Evolutionary conservation across 257 asterid species (phyloP), one percentile per base, ranked within the genome.

Genomic region (Fraxinus americana): DNA sequence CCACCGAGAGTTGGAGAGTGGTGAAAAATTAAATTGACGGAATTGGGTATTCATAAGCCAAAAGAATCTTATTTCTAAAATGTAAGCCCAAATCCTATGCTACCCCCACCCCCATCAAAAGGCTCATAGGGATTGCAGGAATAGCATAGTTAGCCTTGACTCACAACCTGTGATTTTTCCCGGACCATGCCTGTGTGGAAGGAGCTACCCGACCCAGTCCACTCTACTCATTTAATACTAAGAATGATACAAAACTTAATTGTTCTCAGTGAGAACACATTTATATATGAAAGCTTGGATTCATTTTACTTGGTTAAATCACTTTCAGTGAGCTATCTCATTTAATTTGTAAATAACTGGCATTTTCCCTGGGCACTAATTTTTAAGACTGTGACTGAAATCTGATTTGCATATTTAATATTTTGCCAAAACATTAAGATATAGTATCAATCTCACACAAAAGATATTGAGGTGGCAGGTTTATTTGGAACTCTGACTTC

Each of bases 291-390:
- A 48, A 48, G 57, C 57, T 48, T 48, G 57, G 57, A 48, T 48
- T 48, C 57, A 14, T 48, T 48, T n/a, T 9, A n/a, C 67, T 59
- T 59, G 67, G 30, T 59, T 59, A 59, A 59, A 59, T 59, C 21
- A 59, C 67, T 59, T 0, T 59, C 57, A 65, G 72, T 45, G 73
- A 79, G 75, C 34, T 66, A 73, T 65, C 70, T 68, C 57, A n/a
- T 7, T 45, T 25, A 32, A 50, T 78, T 39, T 67, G 72, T 54
- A 67, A 75, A 41, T 29, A 45, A 74, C 0, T 57, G 25, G 67
- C 67, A 7, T 59, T 59, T 59, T 21, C 30, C 30, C 5, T 5
- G 2, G 35, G 69, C 16, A 11, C 69, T 25, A 25, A 25, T 25
- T 25, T 25, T 25, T 25, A 25, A 25, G 27, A 25, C 27, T 25